Base-by-base conservation (phyloP, 768 basidiomycete genomes). In the Panaeolus cyanescens region DNA sequence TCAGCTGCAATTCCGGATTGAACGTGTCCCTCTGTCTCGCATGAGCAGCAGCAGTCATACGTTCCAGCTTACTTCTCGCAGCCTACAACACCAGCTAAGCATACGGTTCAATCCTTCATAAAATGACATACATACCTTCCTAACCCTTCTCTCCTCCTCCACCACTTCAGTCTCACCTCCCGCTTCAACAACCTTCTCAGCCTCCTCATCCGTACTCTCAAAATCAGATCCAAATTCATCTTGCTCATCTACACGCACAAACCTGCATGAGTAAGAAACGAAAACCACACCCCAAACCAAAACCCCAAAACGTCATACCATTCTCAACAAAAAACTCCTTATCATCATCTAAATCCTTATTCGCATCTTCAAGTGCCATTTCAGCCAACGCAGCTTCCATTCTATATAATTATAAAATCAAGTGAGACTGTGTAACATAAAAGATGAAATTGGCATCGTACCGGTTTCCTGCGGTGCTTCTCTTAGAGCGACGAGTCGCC, bases 151-250 rank as follows among this genome's bases (percentile, higher is more conserved):
- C 58, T 92, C 89, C 65, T 91, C 90, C 9, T 88, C 86, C 32
- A 76, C 72, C 4, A 83, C 77, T n/a, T 74, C 76, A 39, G 74
- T 80, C 67, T 93, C 92, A 0, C 78, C 88, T 4, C 75, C 79
- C 5, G 84, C 84, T 17, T 78, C 75, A 10, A 82, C 83, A 25
- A 83, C 81, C n/a, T 83, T 81, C 1, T 73, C 80, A 34, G 83
- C 80, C 61, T 88, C 88, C 39, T 92, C 92, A 60, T 94, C 93
- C 0, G 93, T 94, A 64, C 89, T 91, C 63, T 87, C 90, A 68
- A 95, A 95, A 71, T 95, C 93, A 9, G 90, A 91, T 64, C 83
- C 92, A 61, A 93, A 92, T 7, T 89, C 71, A 67, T 94, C 92
- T 65, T 91, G 87, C 71, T 95, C 93, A 56, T 91, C 93, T 92